Evolutionary conservation across 345 rosid species (phyloP), one percentile per base, ranked within the genome.

Genomic region (Jatropha curcas): DNA sequence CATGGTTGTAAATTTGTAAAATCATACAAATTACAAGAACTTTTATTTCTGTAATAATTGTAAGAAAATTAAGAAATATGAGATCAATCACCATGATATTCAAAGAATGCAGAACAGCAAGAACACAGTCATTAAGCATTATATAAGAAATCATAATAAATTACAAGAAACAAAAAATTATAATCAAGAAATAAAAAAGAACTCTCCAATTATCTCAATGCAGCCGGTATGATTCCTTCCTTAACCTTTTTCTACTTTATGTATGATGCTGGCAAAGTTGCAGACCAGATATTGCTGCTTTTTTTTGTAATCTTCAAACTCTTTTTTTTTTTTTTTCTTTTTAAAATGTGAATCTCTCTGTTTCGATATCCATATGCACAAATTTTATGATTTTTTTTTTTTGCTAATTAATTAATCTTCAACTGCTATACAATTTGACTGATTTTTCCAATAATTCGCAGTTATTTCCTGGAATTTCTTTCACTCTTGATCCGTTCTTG

Each of bases 401-500:
- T 8, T 34, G 34, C 62, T 55, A 24, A 24, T 39, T 11, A n/a
- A n/a, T n/a, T n/a, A n/a, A 16, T 60, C 30, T 41, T 66, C 64
- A 77, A 61, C 59, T 71, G 80, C 83, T 76, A 67, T 82, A 82
- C 78, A 83, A n/a, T 72, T 70, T 80, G 56, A 86, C 67, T 20
- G 81, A 82, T 72, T 65, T 80, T 66, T 80, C 87, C 63, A 84
- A 70, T 79, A 80, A 80, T 19, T 83, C 75, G 2, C 51, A 12
- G 59, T 66, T 70, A 77, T 76, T 69, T 55, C 81, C 87, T 5
- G 83, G 80, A 82, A 86, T 74, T 74, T 86, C 87, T 60, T 71
- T 78, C 16, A 83, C 83, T 60, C 74, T 76, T 19, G 87, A 74
- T 64, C 87, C 89, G 11, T 83, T 86, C 79, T 80, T 83, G 80